phyloP scores from a whole-genome alignment of 441 rosid species.

The Corymbia calophylla region DNA sequence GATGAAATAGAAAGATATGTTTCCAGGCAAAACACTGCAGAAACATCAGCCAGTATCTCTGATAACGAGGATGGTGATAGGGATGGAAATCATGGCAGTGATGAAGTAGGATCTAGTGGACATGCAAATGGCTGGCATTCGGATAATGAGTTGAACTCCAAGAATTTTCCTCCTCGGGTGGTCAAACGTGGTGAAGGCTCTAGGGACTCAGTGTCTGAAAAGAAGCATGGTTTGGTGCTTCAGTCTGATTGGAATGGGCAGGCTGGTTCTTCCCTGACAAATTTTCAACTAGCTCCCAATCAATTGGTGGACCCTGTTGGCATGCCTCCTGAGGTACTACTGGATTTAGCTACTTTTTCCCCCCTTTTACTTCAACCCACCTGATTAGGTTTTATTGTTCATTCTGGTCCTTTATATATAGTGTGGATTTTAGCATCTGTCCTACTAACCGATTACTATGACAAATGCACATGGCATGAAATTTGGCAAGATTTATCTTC shows the following conservation, averaged over 20 bases:
- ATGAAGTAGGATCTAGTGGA: constrained; percentile 33
- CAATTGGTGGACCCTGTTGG: constrained; percentile 56
- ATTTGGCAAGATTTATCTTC: not conserved
- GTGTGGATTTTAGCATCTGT: not conserved
- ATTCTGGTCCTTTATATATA: not conserved
- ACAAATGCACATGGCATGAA: not conserved
- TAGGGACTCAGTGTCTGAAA: constrained; percentile 20
- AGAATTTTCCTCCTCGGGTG: constrained; percentile 38
- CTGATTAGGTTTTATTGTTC: not conserved
- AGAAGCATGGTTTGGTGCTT: constrained; percentile 23
- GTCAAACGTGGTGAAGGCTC: constrained; percentile 37
- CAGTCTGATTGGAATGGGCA: constrained; percentile 29
- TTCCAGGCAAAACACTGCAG: constrained; percentile 41
- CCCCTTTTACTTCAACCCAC: not conserved
- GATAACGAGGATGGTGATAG: constrained; percentile 57
- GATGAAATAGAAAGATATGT: constrained; percentile 42
- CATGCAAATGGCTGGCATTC: constrained; percentile 68
- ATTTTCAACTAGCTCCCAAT: constrained; percentile 22
- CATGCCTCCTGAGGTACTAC: constrained; percentile 91
- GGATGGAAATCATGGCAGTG: constrained; percentile 34
- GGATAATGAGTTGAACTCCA: constrained; percentile 67
- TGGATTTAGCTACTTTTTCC: constrained; percentile 4
- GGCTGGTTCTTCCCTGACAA: constrained; percentile 20
- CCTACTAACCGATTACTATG: not conserved
- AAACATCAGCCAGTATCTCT: constrained; percentile 48